Evolutionary conservation across 192 early-diverging fungal species (phyloP).

Genomic region (Coemansia sp.): DNA sequence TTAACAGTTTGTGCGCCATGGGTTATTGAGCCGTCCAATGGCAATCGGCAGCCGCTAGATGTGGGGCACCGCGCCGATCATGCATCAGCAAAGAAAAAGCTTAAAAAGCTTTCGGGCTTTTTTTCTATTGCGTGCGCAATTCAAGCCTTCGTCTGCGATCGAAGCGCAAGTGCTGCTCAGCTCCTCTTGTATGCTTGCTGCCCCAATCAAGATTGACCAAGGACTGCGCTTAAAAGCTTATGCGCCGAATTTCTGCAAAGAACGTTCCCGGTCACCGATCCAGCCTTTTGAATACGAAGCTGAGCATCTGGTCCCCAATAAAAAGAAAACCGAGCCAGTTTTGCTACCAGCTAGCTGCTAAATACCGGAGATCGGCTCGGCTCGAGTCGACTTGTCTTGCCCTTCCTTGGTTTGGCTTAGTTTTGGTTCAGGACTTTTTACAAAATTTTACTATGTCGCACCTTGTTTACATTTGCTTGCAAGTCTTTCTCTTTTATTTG

Average conservation of each 20-base stretch:
- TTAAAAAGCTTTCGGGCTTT: too few relatives aligned
- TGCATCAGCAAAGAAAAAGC: not conserved
- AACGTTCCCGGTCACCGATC: not conserved
- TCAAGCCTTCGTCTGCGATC: too few relatives aligned
- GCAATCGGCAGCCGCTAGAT: not conserved
- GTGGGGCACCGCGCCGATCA: constrained; percentile 4
- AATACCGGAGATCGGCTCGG: constrained; percentile 1
- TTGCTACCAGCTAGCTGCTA: too few relatives aligned
- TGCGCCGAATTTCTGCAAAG: not conserved
- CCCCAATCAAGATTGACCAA: too few relatives aligned
- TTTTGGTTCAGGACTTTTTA: not conserved
- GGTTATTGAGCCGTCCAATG: not conserved
- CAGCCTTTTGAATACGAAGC: not conserved
- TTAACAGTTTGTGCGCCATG: not conserved
- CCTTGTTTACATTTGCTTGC: not conserved
- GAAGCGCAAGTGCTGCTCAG: too few relatives aligned
- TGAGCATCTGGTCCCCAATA: not conserved
- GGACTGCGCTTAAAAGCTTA: too few relatives aligned
- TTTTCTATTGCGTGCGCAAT: too few relatives aligned
- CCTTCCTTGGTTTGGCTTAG: not conserved
- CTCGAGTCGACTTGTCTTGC: not conserved
- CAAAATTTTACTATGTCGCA: not conserved
- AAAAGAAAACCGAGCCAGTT: not conserved
- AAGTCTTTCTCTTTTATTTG: not conserved
- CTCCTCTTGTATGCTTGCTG: too few relatives aligned